These are phyloP conservation scores for Citrus inodora DNA, from an alignment of 345 rosid genomes.

Conservation along the genomic window DNA sequence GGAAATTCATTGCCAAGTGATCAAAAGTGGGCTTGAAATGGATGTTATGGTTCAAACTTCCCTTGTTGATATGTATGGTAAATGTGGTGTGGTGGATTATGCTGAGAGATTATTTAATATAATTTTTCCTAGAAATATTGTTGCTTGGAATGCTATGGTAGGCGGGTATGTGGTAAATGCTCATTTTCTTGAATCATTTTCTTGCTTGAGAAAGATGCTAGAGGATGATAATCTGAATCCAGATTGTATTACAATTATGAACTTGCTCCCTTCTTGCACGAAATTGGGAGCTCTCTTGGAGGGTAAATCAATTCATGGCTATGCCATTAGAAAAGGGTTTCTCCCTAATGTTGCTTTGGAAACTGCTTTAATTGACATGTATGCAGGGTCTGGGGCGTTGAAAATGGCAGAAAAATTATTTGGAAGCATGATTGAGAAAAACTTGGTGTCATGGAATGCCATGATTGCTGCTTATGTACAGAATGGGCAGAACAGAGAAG, in stretches of 20 bases:
- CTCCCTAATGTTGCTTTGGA: slow-evolving; percentile 63
- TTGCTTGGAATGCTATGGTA: slow-evolving; percentile 76
- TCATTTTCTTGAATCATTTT: slow-evolving; percentile 36
- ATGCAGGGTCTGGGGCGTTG: slow-evolving; percentile 45
- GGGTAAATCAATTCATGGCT: slow-evolving; percentile 64
- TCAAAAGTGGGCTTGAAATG: slow-evolving; percentile 40
- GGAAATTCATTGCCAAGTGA: slow-evolving; percentile 69
- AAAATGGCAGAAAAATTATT: slow-evolving; percentile 46
- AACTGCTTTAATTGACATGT: slow-evolving; percentile 66
- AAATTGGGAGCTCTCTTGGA: slow-evolving; percentile 33
- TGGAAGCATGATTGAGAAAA: slow-evolving; percentile 41
- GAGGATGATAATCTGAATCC: slow-evolving; percentile 41
- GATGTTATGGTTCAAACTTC: slow-evolving; percentile 65
- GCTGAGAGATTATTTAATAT: slow-evolving; percentile 53
- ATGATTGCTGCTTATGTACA: slow-evolving; percentile 60
- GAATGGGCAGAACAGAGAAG: slow-evolving; percentile 43
- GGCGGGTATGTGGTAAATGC: slow-evolving; percentile 50
- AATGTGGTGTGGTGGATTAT: slow-evolving; percentile 44
- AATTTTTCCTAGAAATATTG: slow-evolving; percentile 41
- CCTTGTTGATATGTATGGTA: slow-evolving; percentile 63
- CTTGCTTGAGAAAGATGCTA: slow-evolving; percentile 52
- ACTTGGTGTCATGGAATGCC: slow-evolving; percentile 66
- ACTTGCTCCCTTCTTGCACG: slow-evolving; percentile 61
- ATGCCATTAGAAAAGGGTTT: slow-evolving; percentile 54
- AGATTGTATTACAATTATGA: slow-evolving; percentile 59